Evolutionary conservation across 345 rosid species (phyloP), one percentile per base, ranked within the genome.

Genomic region (Cardamine occulta): DNA sequence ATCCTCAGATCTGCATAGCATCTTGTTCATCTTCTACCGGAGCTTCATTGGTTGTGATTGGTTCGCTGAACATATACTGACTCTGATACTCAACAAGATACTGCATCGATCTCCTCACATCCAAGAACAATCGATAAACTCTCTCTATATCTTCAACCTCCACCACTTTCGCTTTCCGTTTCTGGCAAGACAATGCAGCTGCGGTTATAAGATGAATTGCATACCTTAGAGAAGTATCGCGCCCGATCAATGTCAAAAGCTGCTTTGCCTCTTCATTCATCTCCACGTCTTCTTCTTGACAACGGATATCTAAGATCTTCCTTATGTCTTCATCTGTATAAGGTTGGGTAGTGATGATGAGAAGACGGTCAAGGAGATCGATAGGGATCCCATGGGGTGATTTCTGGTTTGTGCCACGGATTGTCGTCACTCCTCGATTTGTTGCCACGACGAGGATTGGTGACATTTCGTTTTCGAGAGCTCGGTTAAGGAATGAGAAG

Each of bases 301-400:
- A 87, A 70, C 99, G 88, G 59, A 92, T 95, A 77, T 92, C 97
- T 62, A 91, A 80, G 75, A 94, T 94, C 79, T 84, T 83, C 64
- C 85, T 78, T 63, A 91, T 94, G 52, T 94, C 98, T 62, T 89
- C 93, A 21, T 77, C 88, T 2, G 88, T 82, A 76, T 91, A 91
- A 35, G 98, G 98, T 44, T 86, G 86, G 7, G 98, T 94, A 8
- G 91, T 63, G 74, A 95, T 88, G 72, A 92, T 95, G 32, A 95
- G 92, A 3, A 95, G 88, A 56, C 97, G 91, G 74, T 95, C 99
- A 3, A 95, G 96, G 70, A 95, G 93, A 72, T 94, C 99, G 19
- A 95, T 87, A 0, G 99, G 99, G 73, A 95, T 95, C 12, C 99
- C 99, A 58, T 95, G 99, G 0, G 99, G 92, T 56, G 97, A 89